Conservation (phyloP, 1,284 basidiomycete genomes). For the Tilletiopsis washingtonensis region DNA sequence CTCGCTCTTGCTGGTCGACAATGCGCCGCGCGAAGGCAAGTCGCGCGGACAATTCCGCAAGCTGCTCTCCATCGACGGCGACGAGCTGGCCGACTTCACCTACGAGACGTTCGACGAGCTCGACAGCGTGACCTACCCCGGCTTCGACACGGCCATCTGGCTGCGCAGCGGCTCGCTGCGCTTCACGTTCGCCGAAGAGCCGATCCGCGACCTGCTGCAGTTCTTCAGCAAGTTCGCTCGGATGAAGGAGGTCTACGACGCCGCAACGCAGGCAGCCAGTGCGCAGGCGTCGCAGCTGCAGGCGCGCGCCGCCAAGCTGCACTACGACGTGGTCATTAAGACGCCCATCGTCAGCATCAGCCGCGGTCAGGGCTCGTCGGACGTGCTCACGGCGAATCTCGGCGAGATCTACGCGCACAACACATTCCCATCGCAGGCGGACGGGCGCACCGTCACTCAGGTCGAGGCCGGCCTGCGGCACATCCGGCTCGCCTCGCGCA, state of each 20-base stretch:
- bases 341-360: slow-evolving; percentile 91
- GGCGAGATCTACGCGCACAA: slow-evolving; percentile 85
- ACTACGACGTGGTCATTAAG: slow-evolving; percentile 81
- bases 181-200: slow-evolving; percentile 78
- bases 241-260: slow-evolving; percentile 72
- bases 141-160: slow-evolving; percentile 77
- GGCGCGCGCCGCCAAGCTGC: slow-evolving; percentile 60
- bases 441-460: slow-evolving; percentile 50
- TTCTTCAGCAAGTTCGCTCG: slow-evolving; percentile 82
- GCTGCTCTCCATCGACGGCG: slow-evolving; percentile 86
- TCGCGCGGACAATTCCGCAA: slow-evolving; percentile 65
- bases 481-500: slow-evolving; percentile 59
- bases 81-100: slow-evolving; percentile 87
- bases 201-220: slow-evolving; percentile 73
- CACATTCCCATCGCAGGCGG: slow-evolving; percentile 55
- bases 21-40: slow-evolving; percentile 53
- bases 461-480: slow-evolving; percentile 75
- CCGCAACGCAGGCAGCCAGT: slow-evolving; percentile 85
- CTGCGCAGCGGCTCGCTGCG: slow-evolving; percentile 86
- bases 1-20: slow-evolving; percentile 75
- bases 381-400: slow-evolving; percentile 71
- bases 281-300: slow-evolving; percentile 69
- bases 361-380: slow-evolving; percentile 60
- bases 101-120: slow-evolving; percentile 80
- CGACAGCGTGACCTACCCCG: slow-evolving; percentile 59